Evolutionary conservation across 345 rosid species (phyloP).

Genomic region (Citrus australasica): DNA sequence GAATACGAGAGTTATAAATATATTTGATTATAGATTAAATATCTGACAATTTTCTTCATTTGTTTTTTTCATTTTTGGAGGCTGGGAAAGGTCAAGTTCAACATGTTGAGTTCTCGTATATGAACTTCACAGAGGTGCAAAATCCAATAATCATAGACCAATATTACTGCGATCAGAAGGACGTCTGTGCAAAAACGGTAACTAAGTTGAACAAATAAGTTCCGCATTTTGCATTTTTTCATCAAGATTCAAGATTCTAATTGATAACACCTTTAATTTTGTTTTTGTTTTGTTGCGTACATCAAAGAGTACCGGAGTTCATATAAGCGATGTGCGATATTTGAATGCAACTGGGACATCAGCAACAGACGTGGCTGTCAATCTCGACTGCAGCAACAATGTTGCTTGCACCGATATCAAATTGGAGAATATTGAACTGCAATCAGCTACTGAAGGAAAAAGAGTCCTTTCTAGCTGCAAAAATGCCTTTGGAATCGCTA

Average conservation of each 20-base stretch:
- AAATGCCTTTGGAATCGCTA: slow-evolving; percentile 13
- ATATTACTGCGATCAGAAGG: neutral
- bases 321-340: slow-evolving; percentile 13
- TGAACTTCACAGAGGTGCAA: slow-evolving; percentile 20
- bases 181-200: neutral
- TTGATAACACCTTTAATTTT: too few species aligned
- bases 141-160: slow-evolving; percentile 30
- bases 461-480: neutral
- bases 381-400: slow-evolving; percentile 19
- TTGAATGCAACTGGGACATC: slow-evolving; percentile 4
- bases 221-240: too few species aligned
- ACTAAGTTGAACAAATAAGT: neutral
- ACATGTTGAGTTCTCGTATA: slow-evolving; percentile 23
- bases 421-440: slow-evolving; percentile 12
- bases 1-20: too few species aligned
- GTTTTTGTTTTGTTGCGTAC: neutral
- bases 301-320: slow-evolving; percentile 8
- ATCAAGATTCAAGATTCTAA: too few species aligned
- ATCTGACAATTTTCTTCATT: too few species aligned
- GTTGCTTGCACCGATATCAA: slow-evolving; percentile 18
- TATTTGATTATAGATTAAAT: too few species aligned
- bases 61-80: slow-evolving; percentile 3
- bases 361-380: slow-evolving; percentile 17
- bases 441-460: neutral
- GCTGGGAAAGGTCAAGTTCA: slow-evolving; percentile 21